Conservation (phyloP, 1,139 yeast genomes). For the Yamadazyma taylorii region DNA sequence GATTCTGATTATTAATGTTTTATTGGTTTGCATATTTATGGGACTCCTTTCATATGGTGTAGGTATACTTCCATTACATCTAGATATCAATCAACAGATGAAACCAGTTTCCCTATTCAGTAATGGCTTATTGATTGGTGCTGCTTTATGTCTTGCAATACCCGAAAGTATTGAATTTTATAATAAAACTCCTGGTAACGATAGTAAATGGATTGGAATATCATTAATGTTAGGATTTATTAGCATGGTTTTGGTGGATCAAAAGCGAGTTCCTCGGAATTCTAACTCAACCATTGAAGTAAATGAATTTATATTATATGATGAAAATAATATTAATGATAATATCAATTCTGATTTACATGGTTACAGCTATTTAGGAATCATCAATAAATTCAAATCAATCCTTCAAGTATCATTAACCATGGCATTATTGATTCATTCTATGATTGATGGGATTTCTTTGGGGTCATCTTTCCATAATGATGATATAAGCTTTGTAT, state of each 20-base stretch:
- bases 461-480: slow-evolving; percentile 61
- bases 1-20: slow-evolving; percentile 13
- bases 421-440: slow-evolving; percentile 65
- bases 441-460: slow-evolving; percentile 74
- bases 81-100: slow-evolving; percentile 16
- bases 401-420: slow-evolving; percentile 43
- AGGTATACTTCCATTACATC: slow-evolving; percentile 31
- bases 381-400: slow-evolving; percentile 16
- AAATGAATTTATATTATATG: neutral
- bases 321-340: slow-evolving; percentile 1
- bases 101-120: slow-evolving; percentile 47
- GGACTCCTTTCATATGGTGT: slow-evolving; percentile 30
- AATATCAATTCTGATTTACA: slow-evolving; percentile 16
- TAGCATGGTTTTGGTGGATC: slow-evolving; percentile 15
- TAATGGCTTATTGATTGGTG: slow-evolving; percentile 63
- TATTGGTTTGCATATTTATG: slow-evolving; percentile 23
- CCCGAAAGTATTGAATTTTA: slow-evolving; percentile 68
- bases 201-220: slow-evolving; percentile 18
- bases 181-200: slow-evolving; percentile 25
- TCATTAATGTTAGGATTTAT: slow-evolving; percentile 14
- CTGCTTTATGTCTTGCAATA: slow-evolving; percentile 61
- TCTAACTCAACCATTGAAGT: slow-evolving; percentile 1
- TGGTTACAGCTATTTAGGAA: neutral
- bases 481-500: slow-evolving; percentile 43
- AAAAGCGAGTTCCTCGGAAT: slow-evolving; percentile 1